Evolutionary conservation across 2,329 filamentous ascomycete species (phyloP), one percentile per base, ranked within the genome.

Genomic region (Microcera coccophila): DNA sequence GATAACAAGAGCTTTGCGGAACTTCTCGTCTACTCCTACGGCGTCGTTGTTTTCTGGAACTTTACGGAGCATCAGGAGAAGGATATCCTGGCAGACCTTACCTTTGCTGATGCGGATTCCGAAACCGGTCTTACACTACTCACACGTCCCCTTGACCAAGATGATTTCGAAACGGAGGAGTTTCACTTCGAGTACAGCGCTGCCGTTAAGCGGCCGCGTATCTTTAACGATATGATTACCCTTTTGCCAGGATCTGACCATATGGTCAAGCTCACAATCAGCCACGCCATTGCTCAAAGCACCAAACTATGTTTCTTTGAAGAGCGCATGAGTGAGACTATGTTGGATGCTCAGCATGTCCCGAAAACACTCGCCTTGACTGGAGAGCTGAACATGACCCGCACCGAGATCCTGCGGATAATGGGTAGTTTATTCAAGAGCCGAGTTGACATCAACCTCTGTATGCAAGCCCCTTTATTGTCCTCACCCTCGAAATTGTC

Each of bases 211-310:
- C 81, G 90, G 38, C 93, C 93, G 4, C 81, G 93, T 43, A 87
- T 98, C 21, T 98, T 94, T 71, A 97, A 98, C 68, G 93, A 98
- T 66, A 98, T 98, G 93, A 97, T 98, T 58, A 98, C 93, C 1
- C 72, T 98, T 34, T 78, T 94, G 49, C 94, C 89, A 47, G 84
- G 88, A 29, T 80, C 76, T 20, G 93, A 98, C 68, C 93, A 98
- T 69, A 97, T 98, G 91, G 95, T 97, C 63, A 97, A 97, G 68
- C 76, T 98, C 14, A 90, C 91, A 24, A 98, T 98, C 72, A 94
- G 87, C 64, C 93, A 98, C 63, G 93, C 90, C 28, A 96, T 98
- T 55, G 90, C 90, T 1, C 93, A 98, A 67, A 96, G 90, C 65
- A 98, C 93, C 0, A 97, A 96, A 66, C 73, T 98, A 31, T 93